Base-by-base conservation (phyloP, 139 green algal species). In the Micractinium sp. region DNA sequence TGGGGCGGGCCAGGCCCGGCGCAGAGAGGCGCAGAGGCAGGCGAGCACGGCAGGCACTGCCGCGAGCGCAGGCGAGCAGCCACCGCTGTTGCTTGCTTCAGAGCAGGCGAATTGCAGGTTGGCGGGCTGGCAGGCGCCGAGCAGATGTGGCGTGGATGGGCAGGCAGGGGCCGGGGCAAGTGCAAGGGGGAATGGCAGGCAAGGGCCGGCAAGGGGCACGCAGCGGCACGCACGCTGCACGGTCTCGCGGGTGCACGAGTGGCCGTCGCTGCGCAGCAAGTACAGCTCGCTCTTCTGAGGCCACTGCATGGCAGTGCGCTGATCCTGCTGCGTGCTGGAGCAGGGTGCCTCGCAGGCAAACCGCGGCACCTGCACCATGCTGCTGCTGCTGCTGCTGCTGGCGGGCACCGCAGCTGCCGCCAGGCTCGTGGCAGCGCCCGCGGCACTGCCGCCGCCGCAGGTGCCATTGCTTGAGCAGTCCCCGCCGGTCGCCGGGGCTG, bases 191-290 rank as follows among this genome's bases (percentile, higher is more conserved):
- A 12, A 74, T 66, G 31, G 60, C 27, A 85, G 29, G 39, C 78
- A 66, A 35, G 39, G 71, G 29, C 29, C 31, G 33, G 71, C 71
- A 41, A 1, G 29, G 12, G 38, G 33, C 33, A 16, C 0, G 33
- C 78, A 67, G 77, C 27, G 36, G 29, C 60, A 79, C 85, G 53
- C 71, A 83, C 85, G 53, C 61, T 87, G 39, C 61, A 99, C 97
- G 0, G 95, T 96, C 91, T 99, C 98, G 0, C 97, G 90, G 0
- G 93, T 96, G 93, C 97, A 99, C 56, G 93, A 96, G 85, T 97
- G 96, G 61, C 97, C 97, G 88, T 99, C 97, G 0, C 97, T 99
- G n/a, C 97, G 85, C 0, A 88, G 71, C 18, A 88, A 33, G 47
- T 82, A 81, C 23, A 88, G 74, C 47, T 88, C 85, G 71, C 85